phyloP scores from a whole-genome alignment of 2,329 filamentous ascomycete species.

The Botrytis porri region DNA sequence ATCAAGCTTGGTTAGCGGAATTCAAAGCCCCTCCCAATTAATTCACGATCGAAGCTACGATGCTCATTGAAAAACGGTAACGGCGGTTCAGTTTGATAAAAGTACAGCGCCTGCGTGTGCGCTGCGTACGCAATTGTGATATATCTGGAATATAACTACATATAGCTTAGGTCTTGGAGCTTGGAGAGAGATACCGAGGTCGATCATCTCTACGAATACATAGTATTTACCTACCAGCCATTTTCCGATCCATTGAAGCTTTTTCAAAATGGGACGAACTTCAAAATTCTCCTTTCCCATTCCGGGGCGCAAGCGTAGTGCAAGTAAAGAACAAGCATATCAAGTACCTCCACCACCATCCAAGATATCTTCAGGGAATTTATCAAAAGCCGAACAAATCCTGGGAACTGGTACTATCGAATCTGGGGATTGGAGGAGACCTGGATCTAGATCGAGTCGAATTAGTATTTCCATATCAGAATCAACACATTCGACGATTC shows the following conservation, averaged over 20 bases:
- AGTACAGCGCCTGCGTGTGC: conserved; percentile 17
- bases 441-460: conserved; percentile 39
- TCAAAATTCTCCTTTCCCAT: conserved; percentile 41
- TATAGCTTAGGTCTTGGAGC: neutral
- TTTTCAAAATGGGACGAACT: conserved; percentile 36
- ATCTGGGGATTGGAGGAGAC: conserved; percentile 32
- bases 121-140: neutral
- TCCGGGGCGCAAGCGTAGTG: conserved; percentile 34
- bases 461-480: conserved; percentile 43
- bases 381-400: conserved; percentile 38
- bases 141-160: neutral
- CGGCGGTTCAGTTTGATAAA: conserved; percentile 6
- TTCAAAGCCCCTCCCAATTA: neutral
- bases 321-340: conserved; percentile 22
- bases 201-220: neutral
- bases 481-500: conserved; percentile 30
- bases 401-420: conserved; percentile 26
- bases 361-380: conserved; percentile 14
- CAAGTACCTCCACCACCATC: conserved; percentile 9
- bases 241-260: neutral
- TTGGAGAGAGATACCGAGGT: conserved; percentile 1
- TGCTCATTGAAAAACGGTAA: conserved; percentile 17
- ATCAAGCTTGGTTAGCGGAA: neutral
- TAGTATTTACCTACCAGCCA: neutral
- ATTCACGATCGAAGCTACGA: conserved; percentile 17